These are phyloP conservation scores for Oryza officinalis DNA, from an alignment of 176 grass and related monocot species.

Conservation along the genomic window DNA sequence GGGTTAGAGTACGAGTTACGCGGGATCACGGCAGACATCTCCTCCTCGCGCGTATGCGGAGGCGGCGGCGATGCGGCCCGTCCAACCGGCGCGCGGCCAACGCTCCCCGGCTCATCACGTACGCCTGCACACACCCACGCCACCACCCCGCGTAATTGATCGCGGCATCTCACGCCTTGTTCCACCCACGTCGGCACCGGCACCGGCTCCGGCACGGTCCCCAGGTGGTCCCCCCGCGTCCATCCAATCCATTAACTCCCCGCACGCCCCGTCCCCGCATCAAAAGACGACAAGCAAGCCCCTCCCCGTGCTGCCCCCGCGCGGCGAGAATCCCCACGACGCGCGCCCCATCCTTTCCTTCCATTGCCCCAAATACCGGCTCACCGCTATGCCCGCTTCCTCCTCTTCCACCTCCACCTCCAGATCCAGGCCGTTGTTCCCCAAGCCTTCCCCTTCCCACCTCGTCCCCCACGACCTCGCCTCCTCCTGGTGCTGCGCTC, in stretches of 20 bases:
- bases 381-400: slow-evolving; percentile 20
- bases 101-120: neutral
- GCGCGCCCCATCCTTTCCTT: neutral
- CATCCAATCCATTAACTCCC: neutral
- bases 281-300: slow-evolving; percentile 45
- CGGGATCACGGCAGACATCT: too few relatives aligned
- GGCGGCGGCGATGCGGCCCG: neutral
- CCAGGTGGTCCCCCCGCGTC: too few relatives aligned
- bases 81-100: neutral
- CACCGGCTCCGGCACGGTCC: too few relatives aligned
- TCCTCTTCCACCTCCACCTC: slow-evolving; percentile 24
- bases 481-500: slow-evolving; percentile 61
- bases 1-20: too few relatives aligned
- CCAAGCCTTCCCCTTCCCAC: slow-evolving; percentile 41
- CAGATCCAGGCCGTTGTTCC: slow-evolving; percentile 46
- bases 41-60: too few relatives aligned
- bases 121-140: neutral
- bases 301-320: slow-evolving; percentile 41
- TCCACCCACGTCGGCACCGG: neutral
- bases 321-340: slow-evolving; percentile 51
- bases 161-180: neutral
- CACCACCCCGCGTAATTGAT: neutral
- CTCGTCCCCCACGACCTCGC: slow-evolving; percentile 59
- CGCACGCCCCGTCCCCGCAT: neutral
- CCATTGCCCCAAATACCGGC: neutral